Percentiles rank a stretch among this genome's conserved stretches.
phyloP scores from a whole-genome alignment of 139 green algal genomes.

The Volvox reticuliferus region DNA sequence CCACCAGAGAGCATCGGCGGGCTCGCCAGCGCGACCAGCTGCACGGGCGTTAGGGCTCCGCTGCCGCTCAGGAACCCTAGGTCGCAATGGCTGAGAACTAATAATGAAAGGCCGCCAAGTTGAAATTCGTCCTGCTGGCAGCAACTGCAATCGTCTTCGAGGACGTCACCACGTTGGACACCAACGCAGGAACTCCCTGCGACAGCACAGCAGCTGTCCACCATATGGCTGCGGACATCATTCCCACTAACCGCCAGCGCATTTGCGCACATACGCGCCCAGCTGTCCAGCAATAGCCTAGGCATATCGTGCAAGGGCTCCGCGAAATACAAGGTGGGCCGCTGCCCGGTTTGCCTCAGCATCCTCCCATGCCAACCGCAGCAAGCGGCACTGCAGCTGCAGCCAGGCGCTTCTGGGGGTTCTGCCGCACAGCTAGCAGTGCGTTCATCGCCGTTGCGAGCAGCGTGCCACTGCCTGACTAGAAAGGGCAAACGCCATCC shows the following conservation, averaged over 20 bases:
- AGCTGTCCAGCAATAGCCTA: not conserved
- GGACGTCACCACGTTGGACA: not conserved
- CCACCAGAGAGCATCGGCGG: not conserved
- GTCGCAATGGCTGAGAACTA: slow-evolving; percentile 18
- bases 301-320: not conserved
- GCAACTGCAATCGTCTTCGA: slow-evolving; percentile 3
- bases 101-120: not conserved
- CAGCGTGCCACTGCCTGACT: not conserved
- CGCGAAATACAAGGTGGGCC: slow-evolving; percentile 26
- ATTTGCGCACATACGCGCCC: not conserved
- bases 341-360: not conserved
- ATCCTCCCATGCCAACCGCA: not conserved
- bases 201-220: not conserved
- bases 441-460: not conserved
- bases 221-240: not conserved
- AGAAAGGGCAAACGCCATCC: slow-evolving; percentile 22
- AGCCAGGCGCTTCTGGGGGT: not conserved
- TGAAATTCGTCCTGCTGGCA: slow-evolving; percentile 39
- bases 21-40: not conserved
- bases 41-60: not conserved
- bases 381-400: not conserved
- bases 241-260: not conserved
- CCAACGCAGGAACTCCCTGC: not conserved
- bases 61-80: not conserved
- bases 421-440: not conserved